Evolutionary conservation across 176 grass and related monocot genomes (phyloP).

Genomic region (Melocanna baccifera): DNA sequence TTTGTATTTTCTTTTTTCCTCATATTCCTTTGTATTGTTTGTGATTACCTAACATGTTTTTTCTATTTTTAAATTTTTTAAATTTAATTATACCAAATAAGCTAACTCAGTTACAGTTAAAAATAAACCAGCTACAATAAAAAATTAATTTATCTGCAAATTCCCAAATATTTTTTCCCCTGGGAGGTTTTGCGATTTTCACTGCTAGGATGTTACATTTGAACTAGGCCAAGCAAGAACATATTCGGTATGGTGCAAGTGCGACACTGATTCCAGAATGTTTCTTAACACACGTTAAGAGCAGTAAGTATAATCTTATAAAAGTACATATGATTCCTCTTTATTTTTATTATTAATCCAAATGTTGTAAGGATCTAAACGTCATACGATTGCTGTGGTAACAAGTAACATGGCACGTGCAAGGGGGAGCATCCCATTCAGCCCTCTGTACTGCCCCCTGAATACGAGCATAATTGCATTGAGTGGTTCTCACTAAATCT

Average conservation of each 20-base stretch:
- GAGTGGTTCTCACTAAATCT: background rate
- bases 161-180: background rate
- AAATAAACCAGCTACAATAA: no score
- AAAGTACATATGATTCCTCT: background rate
- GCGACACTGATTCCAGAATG: background rate
- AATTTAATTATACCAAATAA: no score
- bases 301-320: background rate
- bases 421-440: background rate
- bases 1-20: no score
- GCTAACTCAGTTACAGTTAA: no score
- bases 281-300: background rate
- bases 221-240: background rate
- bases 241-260: background rate
- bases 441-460: background rate
- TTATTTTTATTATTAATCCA: background rate
- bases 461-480: background rate
- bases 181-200: background rate
- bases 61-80: no score
- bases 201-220: background rate
- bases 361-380: background rate
- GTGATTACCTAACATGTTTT: no score
- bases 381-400: background rate
- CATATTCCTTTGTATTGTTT: no score
- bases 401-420: background rate
- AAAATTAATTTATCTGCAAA: background rate